A percentile compares a stretch with the other conserved stretches of the same genome.
Evolutionary conservation across 345 rosid species (phyloP).

Genomic region (Aethionema arabicum): DNA sequence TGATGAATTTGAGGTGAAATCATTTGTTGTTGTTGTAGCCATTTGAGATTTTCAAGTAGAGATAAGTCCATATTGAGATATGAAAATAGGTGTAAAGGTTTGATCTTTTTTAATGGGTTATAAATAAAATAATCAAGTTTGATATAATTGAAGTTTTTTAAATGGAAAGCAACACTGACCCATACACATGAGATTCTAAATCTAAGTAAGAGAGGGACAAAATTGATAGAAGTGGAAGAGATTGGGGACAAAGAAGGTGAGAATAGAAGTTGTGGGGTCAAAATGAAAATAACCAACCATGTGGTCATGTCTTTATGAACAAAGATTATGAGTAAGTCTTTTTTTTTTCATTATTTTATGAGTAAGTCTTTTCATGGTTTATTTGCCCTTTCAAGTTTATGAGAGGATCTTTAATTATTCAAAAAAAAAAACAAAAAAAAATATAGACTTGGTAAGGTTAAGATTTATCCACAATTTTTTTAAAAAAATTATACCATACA

Average conservation of each 20-base stretch:
- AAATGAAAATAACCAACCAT: slow-evolving; percentile 40
- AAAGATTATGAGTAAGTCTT: slow-evolving; percentile 29
- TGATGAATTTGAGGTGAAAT: slow-evolving; percentile 34
- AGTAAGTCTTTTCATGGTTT: slow-evolving; percentile 3
- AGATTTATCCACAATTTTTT: background rate
- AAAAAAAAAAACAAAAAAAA: background rate
- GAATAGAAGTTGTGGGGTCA: slow-evolving; percentile 41
- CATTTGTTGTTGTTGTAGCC: slow-evolving; percentile 43
- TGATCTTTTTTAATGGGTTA: slow-evolving; percentile 26
- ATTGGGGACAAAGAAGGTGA: slow-evolving; percentile 41
- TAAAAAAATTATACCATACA: no score
- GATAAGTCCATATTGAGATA: slow-evolving; percentile 38
- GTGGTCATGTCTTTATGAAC: slow-evolving; percentile 39
- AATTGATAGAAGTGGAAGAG: slow-evolving; percentile 34
- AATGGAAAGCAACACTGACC: slow-evolving; percentile 42
- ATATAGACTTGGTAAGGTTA: background rate
- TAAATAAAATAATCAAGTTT: slow-evolving; percentile 26
- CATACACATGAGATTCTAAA: slow-evolving; percentile 42
- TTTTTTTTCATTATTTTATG: slow-evolving; percentile 31
- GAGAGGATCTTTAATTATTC: slow-evolving; percentile 25
- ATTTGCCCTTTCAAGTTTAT: slow-evolving; percentile 37
- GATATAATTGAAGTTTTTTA: slow-evolving; percentile 37
- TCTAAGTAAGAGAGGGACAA: slow-evolving; percentile 37
- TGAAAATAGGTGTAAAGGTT: slow-evolving; percentile 12
- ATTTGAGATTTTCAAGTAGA: slow-evolving; percentile 41